Conservation (phyloP, 805 yeast genomes). For the Teunomyces tritomae region DNA sequence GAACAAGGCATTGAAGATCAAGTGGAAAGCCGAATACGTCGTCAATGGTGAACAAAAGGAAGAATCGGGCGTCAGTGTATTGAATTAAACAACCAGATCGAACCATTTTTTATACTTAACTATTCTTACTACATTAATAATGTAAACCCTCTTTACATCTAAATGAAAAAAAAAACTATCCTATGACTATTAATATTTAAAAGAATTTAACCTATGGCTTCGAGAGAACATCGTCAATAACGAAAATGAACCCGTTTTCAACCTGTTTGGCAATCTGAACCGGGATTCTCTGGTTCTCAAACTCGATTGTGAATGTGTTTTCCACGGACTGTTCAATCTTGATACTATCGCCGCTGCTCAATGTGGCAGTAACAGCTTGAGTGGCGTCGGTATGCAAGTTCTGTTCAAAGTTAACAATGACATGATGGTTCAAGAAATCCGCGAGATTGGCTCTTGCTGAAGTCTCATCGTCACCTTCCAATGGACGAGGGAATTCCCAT, state of each 20-base stretch:
- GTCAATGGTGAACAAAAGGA: slow-evolving; percentile 47
- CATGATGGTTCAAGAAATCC: slow-evolving; percentile 62
- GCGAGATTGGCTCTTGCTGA: slow-evolving; percentile 51
- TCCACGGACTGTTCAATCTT: slow-evolving; percentile 17
- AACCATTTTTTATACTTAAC: not conserved
- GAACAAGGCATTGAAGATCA: slow-evolving; percentile 53
- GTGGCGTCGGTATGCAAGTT: slow-evolving; percentile 15
- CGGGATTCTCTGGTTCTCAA: slow-evolving; percentile 18
- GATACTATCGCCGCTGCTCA: slow-evolving; percentile 21
- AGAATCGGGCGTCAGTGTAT: slow-evolving; percentile 54
- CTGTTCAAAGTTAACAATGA: slow-evolving; percentile 35
- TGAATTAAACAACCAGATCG: slow-evolving; percentile 4
- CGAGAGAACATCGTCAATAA: slow-evolving; percentile 33
- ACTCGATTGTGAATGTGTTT: slow-evolving; percentile 11
- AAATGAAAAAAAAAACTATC: not conserved
- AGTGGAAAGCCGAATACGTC: slow-evolving; percentile 68
- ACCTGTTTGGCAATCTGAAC: slow-evolving; percentile 30
- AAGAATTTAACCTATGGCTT: slow-evolving; percentile 14
- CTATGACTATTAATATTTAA: not conserved
- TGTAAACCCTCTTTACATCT: too few species aligned
- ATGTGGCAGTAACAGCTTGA: slow-evolving; percentile 14
- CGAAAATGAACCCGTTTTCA: slow-evolving; percentile 39
- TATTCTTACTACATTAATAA: not conserved
- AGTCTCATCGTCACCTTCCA: slow-evolving; percentile 43
- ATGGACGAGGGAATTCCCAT: slow-evolving; percentile 71